Percentiles rank a stretch among this genome's conserved stretches.
phyloP scores from a whole-genome alignment of 192 early-diverging fungal genomes.

The Lunasporangiospora selenospora region DNA sequence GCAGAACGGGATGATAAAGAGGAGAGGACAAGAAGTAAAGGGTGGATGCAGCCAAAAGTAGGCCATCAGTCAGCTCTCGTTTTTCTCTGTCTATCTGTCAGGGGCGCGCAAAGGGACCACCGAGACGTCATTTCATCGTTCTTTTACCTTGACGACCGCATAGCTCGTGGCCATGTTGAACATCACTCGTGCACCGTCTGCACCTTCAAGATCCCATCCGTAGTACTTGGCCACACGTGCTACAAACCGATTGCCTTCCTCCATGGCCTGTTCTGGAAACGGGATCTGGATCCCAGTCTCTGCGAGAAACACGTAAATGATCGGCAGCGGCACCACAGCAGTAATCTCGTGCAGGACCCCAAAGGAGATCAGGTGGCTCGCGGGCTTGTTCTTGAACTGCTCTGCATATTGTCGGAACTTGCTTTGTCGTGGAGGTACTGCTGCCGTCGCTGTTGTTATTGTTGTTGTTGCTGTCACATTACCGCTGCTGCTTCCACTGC shows the following conservation, averaged over 20 bases:
- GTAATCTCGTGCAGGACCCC: slow-evolving; percentile 89
- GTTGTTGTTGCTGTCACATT: not conserved
- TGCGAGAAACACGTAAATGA: slow-evolving; percentile 72
- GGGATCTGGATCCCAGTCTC: slow-evolving; percentile 64
- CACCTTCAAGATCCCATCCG: slow-evolving; percentile 55
- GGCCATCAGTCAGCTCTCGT: too few species aligned
- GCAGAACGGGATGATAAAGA: not conserved
- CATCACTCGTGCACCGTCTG: slow-evolving; percentile 60
- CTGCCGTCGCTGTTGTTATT: not conserved
- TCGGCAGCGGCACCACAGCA: slow-evolving; percentile 78
- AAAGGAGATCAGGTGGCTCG: slow-evolving; percentile 76
- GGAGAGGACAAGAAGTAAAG: too few species aligned
- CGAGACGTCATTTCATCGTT: not conserved
- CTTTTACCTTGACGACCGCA: slow-evolving; percentile 79
- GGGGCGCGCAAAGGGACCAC: not conserved
- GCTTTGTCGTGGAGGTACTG: slow-evolving; percentile 28
- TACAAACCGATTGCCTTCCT: slow-evolving; percentile 64
- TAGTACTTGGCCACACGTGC: slow-evolving; percentile 61
- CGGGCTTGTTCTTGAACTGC: slow-evolving; percentile 70
- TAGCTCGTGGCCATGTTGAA: slow-evolving; percentile 82
- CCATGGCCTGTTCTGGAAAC: slow-evolving; percentile 70
- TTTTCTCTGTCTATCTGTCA: not conserved
- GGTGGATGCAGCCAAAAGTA: too few species aligned
- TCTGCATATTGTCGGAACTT: slow-evolving; percentile 59
- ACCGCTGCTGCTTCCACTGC: too few species aligned